phyloP scores from a whole-genome alignment of 1,284 basidiomycete genomes.

The Malassezia obtusa region DNA sequence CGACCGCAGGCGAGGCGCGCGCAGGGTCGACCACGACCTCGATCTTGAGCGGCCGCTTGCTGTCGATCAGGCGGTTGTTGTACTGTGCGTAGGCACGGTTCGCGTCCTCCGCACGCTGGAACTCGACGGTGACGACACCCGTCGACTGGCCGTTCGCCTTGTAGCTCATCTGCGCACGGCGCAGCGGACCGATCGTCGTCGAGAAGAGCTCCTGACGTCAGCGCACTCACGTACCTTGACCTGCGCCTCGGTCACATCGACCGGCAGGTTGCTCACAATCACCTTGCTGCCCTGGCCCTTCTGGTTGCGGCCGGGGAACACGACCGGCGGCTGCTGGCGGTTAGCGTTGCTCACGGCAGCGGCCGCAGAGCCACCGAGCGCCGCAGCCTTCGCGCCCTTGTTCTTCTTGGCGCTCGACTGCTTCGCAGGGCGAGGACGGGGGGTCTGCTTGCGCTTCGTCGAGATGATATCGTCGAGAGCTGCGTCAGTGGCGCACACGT shows the following conservation, averaged over 20 bases:
- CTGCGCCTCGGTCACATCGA: constrained; percentile 87
- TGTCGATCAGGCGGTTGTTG: constrained; percentile 98
- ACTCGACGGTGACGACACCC: constrained; percentile 76
- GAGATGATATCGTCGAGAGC: constrained; percentile 46
- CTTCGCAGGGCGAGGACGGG: constrained; percentile 18
- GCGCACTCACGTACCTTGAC: constrained; percentile 58
- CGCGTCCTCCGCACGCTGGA: constrained; percentile 76
- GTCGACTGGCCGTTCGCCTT: constrained; percentile 76
- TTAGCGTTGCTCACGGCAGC: constrained; percentile 38
- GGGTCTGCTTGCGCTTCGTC: constrained; percentile 33
- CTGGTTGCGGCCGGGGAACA: constrained; percentile 38
- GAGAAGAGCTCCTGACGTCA: constrained; percentile 68
- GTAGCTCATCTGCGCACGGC: constrained; percentile 73
- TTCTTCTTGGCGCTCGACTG: constrained; percentile 19
- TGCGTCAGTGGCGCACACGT: constrained; percentile 16
- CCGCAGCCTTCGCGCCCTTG: constrained; percentile 39
- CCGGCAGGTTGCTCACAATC: constrained; percentile 86
- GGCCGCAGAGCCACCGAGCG: constrained; percentile 32
- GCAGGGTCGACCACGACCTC: constrained; percentile 89
- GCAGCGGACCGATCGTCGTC: constrained; percentile 77
- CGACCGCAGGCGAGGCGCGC: constrained; percentile 56
- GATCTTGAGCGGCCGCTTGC: constrained; percentile 96
- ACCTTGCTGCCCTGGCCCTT: constrained; percentile 60
- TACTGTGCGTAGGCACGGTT: constrained; percentile 85
- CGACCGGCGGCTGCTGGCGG: constrained; percentile 41